Conservation (phyloP, 169 alveolate species). For the Eimeria necatrix region DNA sequence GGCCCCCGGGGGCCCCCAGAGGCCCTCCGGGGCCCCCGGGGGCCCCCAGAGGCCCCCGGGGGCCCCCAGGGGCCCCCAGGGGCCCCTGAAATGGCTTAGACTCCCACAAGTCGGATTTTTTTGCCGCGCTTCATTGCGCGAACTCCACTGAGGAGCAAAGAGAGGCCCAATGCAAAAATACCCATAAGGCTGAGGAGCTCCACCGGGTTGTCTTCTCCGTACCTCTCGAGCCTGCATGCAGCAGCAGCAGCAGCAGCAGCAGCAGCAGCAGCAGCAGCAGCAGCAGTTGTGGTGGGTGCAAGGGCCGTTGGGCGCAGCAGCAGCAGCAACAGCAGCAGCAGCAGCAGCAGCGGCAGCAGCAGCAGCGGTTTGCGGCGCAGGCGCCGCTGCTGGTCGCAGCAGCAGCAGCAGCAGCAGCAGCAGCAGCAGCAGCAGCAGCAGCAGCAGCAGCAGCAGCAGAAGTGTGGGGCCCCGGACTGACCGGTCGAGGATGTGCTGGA, state of each 20-base stretch:
- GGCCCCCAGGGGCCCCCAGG: too few species aligned
- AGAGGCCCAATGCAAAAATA: too few species aligned
- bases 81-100: too few species aligned
- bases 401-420: conserved; percentile 29
- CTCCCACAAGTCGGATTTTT: too few species aligned
- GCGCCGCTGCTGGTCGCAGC: conserved; percentile 42
- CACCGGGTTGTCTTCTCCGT: too few species aligned
- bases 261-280: background rate
- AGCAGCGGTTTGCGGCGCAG: background rate
- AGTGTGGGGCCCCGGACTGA: background rate
- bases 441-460: background rate
- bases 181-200: background rate
- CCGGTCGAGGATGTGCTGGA: background rate
- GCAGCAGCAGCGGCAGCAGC: conserved; percentile 15
- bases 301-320: conserved; percentile 19
- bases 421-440: conserved; percentile 37
- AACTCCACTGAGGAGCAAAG: too few species aligned
- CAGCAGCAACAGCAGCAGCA: background rate
- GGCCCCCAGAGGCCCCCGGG: too few species aligned
- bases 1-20: too few species aligned
- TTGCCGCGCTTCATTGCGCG: too few species aligned
- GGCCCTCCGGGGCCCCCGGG: too few species aligned
- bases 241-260: background rate
- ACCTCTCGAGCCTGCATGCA: too few species aligned
- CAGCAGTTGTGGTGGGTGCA: background rate